Evolutionary conservation across 306 rosid species (phyloP), one percentile per base, ranked within the genome.

Genomic region (Carpinus fangiana): DNA sequence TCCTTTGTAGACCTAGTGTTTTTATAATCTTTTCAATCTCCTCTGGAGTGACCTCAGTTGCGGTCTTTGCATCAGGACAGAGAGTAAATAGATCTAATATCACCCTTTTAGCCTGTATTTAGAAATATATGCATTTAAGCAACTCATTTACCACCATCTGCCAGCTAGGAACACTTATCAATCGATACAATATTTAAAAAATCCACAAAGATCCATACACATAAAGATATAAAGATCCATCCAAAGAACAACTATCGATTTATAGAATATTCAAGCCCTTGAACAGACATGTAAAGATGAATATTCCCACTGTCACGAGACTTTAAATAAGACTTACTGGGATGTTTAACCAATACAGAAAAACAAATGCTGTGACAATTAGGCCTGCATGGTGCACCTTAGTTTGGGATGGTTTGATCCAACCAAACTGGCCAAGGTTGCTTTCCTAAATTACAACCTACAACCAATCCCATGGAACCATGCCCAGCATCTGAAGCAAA

Each of bases 61-160:
- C 88, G 78, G 94, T 55, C 74, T 81, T 78, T 65, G 98, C 94
- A 78, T 88, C 73, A 3, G 94, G 94, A 82, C 96, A 93, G 81
- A 93, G 72, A 12, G 55, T 23, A 81, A 93, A 93, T 21, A 93
- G 80, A 26, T 87, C 61, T 23, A 66, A 61, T 56, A 90, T 0
- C 54, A 86, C 66, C 48, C 23, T 55, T 78, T 47, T 61, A 36
- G 80, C 79, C 97, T 90, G 84, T 90, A 89, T 70, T 14, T 52
- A 70, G 73, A 72, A 77, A 69, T 47, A 79, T 52, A 28, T 13
- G 55, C 64, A 80, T 48, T 70, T 68, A 52, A 66, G 43, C 21
- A 61, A 56, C 53, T 52, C 13, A 45, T 21, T 61, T 36, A 66
- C 34, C 68, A 34, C 18, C 67, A 31, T 10, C 50, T 43, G 41